Percentiles rank a stretch among this genome's conserved stretches.
Conservation (phyloP, 139 green algal species). For the Spirogloea muscicola region DNA sequence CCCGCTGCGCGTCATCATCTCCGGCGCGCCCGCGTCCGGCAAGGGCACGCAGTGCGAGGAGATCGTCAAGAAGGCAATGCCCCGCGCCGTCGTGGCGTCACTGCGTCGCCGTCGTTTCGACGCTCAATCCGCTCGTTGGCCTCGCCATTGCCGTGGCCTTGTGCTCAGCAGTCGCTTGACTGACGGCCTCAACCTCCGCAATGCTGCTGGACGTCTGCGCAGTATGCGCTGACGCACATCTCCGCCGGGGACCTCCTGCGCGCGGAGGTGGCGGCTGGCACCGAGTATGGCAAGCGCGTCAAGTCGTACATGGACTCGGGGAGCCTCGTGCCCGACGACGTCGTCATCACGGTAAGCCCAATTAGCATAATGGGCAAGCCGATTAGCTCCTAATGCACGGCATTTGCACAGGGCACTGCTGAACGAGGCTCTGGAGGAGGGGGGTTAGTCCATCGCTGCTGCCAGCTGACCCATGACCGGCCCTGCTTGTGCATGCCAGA, state of each 20-base stretch:
- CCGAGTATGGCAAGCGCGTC: slow-evolving; percentile 65
- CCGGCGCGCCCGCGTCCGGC: slow-evolving; percentile 87
- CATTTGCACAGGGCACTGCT: neutral
- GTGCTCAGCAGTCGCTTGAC: too few relatives aligned
- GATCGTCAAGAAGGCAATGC: slow-evolving; percentile 55
- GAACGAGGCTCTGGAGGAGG: neutral
- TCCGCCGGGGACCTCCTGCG: slow-evolving; percentile 92
- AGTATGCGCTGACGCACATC: slow-evolving; percentile 93
- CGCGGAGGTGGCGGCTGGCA: slow-evolving; percentile 85
- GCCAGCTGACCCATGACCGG: too few relatives aligned
- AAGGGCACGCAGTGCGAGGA: slow-evolving; percentile 82
- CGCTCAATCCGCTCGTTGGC: too few relatives aligned
- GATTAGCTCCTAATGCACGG: neutral
- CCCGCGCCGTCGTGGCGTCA: neutral
- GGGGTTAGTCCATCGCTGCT: neutral
- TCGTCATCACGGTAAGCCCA: slow-evolving; percentile 52
- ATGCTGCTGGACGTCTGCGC: slow-evolving; percentile 2
- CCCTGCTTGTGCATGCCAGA: slow-evolving; percentile 43
- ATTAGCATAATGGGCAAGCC: too few relatives aligned
- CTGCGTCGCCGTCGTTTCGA: neutral
- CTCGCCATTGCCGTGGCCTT: too few relatives aligned
- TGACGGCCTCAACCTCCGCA: neutral
- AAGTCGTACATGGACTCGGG: slow-evolving; percentile 93
- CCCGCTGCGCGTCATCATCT: slow-evolving; percentile 80
- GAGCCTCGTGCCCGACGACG: slow-evolving; percentile 89